These are phyloP conservation scores for Tylopilus plumbeoviolaceoides DNA, from an alignment of 768 basidiomycete species.

Conservation along the genomic window DNA sequence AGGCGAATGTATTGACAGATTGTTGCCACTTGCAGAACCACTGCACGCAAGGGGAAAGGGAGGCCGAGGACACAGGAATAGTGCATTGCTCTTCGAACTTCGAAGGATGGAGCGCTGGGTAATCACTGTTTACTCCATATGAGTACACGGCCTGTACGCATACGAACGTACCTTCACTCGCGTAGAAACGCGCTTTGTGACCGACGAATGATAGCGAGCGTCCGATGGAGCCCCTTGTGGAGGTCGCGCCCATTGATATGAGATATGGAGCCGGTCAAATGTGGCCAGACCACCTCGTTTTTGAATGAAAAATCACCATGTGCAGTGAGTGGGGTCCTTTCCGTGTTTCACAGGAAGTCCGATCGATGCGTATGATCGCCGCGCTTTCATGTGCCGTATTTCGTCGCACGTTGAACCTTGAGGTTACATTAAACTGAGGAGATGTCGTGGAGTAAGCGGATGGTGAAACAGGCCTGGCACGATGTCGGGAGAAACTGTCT, in stretches of 20 bases:
- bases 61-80: background rate
- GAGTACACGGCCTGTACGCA: background rate
- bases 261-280: slow-evolving; percentile 8
- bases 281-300: slow-evolving; percentile 12
- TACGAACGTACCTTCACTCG: background rate
- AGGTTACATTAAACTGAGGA: slow-evolving; percentile 11
- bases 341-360: slow-evolving; percentile 14
- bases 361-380: slow-evolving; percentile 25
- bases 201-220: slow-evolving; percentile 1
- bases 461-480: background rate
- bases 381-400: slow-evolving; percentile 11
- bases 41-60: slow-evolving; percentile 8
- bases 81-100: background rate
- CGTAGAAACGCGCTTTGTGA: slow-evolving; percentile 11
- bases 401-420: slow-evolving; percentile 11
- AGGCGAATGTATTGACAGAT: slow-evolving; percentile 5
- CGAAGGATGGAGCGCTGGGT: background rate
- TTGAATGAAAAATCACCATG: slow-evolving; percentile 26
- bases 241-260: slow-evolving; percentile 12
- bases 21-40: background rate
- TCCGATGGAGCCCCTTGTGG: slow-evolving; percentile 6
- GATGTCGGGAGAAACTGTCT: background rate
- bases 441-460: background rate
- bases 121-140: slow-evolving; percentile 10
- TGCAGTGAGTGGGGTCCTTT: slow-evolving; percentile 9